Base-by-base conservation (phyloP, 192 early-diverging fungal genomes). In the Coemansia sp. region DNA sequence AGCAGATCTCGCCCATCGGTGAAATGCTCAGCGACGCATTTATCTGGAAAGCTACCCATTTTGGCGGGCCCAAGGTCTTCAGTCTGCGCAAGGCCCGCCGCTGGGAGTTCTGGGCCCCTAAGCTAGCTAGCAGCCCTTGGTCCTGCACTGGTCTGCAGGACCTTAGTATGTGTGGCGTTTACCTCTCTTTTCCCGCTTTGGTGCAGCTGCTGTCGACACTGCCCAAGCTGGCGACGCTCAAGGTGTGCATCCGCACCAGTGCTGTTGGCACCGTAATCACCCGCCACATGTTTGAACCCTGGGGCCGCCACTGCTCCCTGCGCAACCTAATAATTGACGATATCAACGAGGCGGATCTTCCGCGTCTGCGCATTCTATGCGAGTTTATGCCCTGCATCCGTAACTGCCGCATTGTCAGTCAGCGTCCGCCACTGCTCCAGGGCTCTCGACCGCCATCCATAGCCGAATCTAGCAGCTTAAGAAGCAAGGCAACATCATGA, bases 111-210 rank as follows among this genome's bases (percentile, higher is more conserved):
- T 82, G 79, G 79, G 79, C 79, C 6, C 79, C 79, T 65, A 82
- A 82, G 63, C 74, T 82, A 54, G 79, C 79, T 54, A 82, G 79
- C 71, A 76, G 74, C 31, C 79, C 79, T 11, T 82, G 79, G 79
- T 53, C 31, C 8, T 82, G 79, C 59, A 54, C 33, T 32, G 29
- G 32, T 10, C 61, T 82, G 29, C 71, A 74, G 51, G 79, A 82
- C 23, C 68, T 82, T 24, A 70, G 74, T 23, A 54, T 82, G 9
- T 76, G 79, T 61, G 79, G 79, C 39, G 79, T 82, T 30, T 82
- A 82, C 51, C 58, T 82, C 61, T 76, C 74, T 27, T 76, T 82
- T 14, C 79, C 79, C 1, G 79, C 79, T 6, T 67, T 82, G 62
- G 68, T 82, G 5, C 79, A 82, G 74, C 74, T 82, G 54, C 61